phyloP scores from a whole-genome alignment of 1,284 basidiomycete species.

The Rhodotorula glutinis region DNA sequence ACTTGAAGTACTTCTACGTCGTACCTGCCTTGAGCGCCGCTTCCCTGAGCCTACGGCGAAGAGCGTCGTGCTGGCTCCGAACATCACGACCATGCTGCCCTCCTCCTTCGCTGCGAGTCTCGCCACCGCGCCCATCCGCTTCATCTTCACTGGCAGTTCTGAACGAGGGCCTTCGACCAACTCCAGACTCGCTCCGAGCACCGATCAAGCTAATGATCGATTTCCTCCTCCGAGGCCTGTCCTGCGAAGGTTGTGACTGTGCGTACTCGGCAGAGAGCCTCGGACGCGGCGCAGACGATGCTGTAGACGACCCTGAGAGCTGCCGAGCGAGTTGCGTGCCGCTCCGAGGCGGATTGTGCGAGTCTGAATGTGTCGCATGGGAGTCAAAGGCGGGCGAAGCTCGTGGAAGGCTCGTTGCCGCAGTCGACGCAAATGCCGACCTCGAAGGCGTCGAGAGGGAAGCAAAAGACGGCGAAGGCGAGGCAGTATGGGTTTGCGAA shows the following conservation, averaged over 20 bases:
- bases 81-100: slow-evolving; percentile 4
- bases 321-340: background rate
- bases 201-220: background rate
- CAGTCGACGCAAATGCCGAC: background rate
- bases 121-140: background rate
- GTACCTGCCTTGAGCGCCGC: slow-evolving; percentile 12
- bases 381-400: background rate
- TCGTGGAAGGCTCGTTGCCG: background rate
- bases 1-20: too few species aligned
- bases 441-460: background rate
- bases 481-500: background rate
- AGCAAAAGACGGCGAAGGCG: background rate
- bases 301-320: background rate
- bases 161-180: background rate
- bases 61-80: slow-evolving; percentile 16
- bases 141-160: background rate
- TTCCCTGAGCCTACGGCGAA: slow-evolving; percentile 20
- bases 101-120: slow-evolving; percentile 9
- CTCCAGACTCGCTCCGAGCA: background rate
- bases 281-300: background rate
- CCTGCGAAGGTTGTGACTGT: background rate
- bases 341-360: background rate
- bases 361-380: background rate
- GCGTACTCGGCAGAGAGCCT: slow-evolving; percentile 12
- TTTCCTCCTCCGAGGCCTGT: background rate